phyloP scores from a whole-genome alignment of 805 yeast species.

The Barnettozyma sp. region DNA sequence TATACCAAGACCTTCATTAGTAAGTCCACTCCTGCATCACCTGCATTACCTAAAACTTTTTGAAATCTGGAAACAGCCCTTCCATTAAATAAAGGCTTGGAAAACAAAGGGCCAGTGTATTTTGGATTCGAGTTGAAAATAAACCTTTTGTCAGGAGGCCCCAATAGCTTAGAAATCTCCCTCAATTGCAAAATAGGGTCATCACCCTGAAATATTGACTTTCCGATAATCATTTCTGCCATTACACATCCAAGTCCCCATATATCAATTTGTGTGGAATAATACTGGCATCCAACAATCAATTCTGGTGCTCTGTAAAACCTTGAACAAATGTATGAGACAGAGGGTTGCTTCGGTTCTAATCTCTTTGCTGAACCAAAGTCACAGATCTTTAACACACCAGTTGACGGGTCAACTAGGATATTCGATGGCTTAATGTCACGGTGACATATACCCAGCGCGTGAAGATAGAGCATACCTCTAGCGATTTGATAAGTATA shows the following conservation, averaged over 20 bases:
- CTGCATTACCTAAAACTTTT: slow-evolving; percentile 67
- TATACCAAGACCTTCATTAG: slow-evolving; percentile 77
- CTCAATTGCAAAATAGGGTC: slow-evolving; percentile 83
- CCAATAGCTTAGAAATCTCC: slow-evolving; percentile 83
- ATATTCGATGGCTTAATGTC: slow-evolving; percentile 83
- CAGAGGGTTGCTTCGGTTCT: slow-evolving; percentile 78
- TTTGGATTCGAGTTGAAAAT: slow-evolving; percentile 68
- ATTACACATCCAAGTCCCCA: slow-evolving; percentile 98
- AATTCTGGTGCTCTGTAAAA: slow-evolving; percentile 96
- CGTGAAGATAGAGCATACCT: slow-evolving; percentile 77
- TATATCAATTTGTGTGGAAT: slow-evolving; percentile 86
- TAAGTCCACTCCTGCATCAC: slow-evolving; percentile 81
- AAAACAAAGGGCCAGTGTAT: slow-evolving; percentile 68
- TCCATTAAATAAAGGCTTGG: slow-evolving; percentile 55
- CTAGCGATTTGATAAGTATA: slow-evolving; percentile 76
- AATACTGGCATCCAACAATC: slow-evolving; percentile 81
- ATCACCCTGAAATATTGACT: slow-evolving; percentile 93
- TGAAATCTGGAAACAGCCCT: slow-evolving; percentile 49
- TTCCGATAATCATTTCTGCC: slow-evolving; percentile 89
- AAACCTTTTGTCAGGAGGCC: slow-evolving; percentile 75
- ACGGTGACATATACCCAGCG: slow-evolving; percentile 74
- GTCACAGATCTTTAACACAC: slow-evolving; percentile 70
- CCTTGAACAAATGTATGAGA: slow-evolving; percentile 91
- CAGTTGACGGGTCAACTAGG: slow-evolving; percentile 62
- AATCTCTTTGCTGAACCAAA: slow-evolving; percentile 80